Percentiles rank a stretch among this genome's conserved stretches.
Evolutionary conservation across 345 rosid species (phyloP).

Genomic region (Nephelium lappaceum): DNA sequence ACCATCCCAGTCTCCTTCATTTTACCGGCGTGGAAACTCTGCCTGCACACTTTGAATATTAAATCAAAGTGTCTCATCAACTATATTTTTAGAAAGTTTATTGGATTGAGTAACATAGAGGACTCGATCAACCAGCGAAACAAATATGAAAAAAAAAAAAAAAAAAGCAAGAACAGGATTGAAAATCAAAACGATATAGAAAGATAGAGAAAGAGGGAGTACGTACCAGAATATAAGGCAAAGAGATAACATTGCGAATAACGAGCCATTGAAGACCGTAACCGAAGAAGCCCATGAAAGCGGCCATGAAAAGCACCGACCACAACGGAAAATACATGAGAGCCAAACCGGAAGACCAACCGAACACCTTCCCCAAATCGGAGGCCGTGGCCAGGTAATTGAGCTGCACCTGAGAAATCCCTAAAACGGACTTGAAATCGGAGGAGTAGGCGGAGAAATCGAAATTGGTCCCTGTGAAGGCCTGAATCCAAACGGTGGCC

Average conservation of each 20-base stretch:
- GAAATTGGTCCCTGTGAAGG: slow-evolving; percentile 94
- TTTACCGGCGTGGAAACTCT: no score
- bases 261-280: slow-evolving; percentile 92
- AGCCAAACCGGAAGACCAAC: slow-evolving; percentile 96
- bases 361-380: slow-evolving; percentile 88
- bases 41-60: no score
- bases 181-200: background rate
- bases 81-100: background rate
- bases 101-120: no score
- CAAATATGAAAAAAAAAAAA: background rate
- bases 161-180: background rate
- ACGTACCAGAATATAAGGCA: slow-evolving; percentile 83
- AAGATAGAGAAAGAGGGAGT: background rate
- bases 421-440: slow-evolving; percentile 66
- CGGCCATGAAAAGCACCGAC: slow-evolving; percentile 78
- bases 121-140: background rate
- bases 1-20: background rate
- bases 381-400: slow-evolving; percentile 94
- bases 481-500: slow-evolving; percentile 97
- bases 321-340: slow-evolving; percentile 72
- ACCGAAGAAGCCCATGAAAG: slow-evolving; percentile 81
- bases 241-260: slow-evolving; percentile 50
- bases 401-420: slow-evolving; percentile 86
- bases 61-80: no score
- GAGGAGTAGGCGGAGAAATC: slow-evolving; percentile 95